These are phyloP conservation scores for Eucalyptus erythrocorys DNA, from an alignment of 345 rosid species.

Conservation along the genomic window DNA sequence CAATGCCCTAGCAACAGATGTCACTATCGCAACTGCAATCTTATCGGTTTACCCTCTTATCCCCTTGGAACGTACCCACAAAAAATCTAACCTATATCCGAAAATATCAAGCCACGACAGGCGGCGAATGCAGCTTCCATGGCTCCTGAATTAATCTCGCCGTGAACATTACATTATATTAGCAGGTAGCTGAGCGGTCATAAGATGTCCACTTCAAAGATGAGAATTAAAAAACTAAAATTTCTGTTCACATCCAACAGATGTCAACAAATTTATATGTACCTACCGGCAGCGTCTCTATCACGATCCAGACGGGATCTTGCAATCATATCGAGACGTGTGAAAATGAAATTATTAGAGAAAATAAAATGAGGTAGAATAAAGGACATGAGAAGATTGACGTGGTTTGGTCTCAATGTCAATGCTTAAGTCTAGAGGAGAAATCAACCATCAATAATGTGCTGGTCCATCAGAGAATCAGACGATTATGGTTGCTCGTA, in stretches of 20 bases:
- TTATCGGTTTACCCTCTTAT: neutral
- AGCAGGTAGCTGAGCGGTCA: neutral
- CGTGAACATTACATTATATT: neutral
- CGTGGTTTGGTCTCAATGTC: accelerated
- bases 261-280: neutral
- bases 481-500: too few relatives aligned
- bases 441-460: neutral
- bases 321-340: accelerated
- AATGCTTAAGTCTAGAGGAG: accelerated
- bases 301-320: neutral
- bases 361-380: accelerated
- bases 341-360: neutral
- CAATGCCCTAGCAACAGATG: neutral
- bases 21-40: neutral
- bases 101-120: neutral
- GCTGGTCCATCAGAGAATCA: too few relatives aligned
- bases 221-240: neutral
- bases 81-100: neutral
- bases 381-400: too few relatives aligned
- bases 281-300: neutral
- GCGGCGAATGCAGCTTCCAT: neutral
- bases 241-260: neutral
- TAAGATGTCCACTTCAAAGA: neutral
- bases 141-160: neutral
- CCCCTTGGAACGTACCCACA: neutral